Evolutionary conservation across 2,329 filamentous ascomycete genomes (phyloP).

Genomic region (Septoria linicola): DNA sequence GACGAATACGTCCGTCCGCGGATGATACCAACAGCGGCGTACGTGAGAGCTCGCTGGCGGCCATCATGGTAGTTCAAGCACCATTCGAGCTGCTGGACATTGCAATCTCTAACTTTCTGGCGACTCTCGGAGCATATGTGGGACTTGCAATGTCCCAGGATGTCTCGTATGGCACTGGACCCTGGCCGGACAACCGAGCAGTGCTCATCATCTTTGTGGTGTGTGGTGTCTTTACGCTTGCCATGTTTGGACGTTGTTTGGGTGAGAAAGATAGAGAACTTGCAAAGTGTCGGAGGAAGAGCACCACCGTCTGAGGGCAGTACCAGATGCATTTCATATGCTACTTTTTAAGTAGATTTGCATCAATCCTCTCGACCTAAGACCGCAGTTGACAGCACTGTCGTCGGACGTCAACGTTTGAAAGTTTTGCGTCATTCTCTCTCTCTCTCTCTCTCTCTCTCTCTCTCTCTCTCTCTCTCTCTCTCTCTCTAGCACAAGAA

Average conservation of each 20-base stretch:
- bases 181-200: slow-evolving; percentile 16
- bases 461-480: too few relatives aligned
- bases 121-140: slow-evolving; percentile 14
- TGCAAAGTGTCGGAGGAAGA: slow-evolving; percentile 3
- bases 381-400: too few relatives aligned
- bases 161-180: slow-evolving; percentile 13
- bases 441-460: too few relatives aligned
- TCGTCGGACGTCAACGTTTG: too few relatives aligned
- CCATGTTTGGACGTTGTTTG: slow-evolving; percentile 16
- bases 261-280: slow-evolving; percentile 19
- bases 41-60: slow-evolving; percentile 15
- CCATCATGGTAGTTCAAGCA: slow-evolving; percentile 16
- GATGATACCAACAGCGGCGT: neutral
- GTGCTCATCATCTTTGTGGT: slow-evolving; percentile 15
- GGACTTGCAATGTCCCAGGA: slow-evolving; percentile 16
- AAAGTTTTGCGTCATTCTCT: too few relatives aligned
- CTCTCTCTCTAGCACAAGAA: too few relatives aligned
- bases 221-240: slow-evolving; percentile 15
- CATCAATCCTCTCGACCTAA: too few relatives aligned
- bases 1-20: neutral
- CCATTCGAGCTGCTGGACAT: slow-evolving; percentile 20
- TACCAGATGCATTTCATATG: neutral
- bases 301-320: neutral
- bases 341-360: too few relatives aligned
- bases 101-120: slow-evolving; percentile 17